Base-by-base conservation (phyloP, 768 basidiomycete species). In the Phylloporus sp. region DNA sequence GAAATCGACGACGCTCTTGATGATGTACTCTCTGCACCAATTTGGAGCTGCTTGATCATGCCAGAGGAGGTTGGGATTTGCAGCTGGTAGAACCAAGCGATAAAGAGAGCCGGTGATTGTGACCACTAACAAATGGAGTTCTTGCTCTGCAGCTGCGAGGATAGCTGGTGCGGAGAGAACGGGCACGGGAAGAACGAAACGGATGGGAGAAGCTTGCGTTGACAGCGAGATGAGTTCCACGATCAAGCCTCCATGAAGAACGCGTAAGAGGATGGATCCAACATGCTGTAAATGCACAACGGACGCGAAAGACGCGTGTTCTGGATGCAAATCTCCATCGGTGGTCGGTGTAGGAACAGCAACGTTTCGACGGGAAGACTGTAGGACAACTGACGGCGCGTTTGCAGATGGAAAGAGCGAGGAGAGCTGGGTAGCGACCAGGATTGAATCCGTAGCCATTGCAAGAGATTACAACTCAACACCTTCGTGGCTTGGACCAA, bases 141-240 rank as follows among this genome's bases (percentile, higher is more conserved):
- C 79, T 29, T 69, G 62, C 13, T 68, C 59, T 5, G 68, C 61
- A 47, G 68, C 75, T 16, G 83, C 64, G 60, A 87, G 79, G 45
- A 92, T 62, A 20, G 83, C 78, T 3, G 91, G 90, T 43, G 77
- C 71, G 12, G 84, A 75, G 24, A 89, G 67, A 45, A 93, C 68
- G 32, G 78, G 63, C 10, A 86, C 81, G 32, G 90, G 89, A 59
- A 91, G 90, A 57, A 88, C 76, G 65, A 94, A 81, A 51, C 89
- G 83, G 55, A 92, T 77, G 16, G 90, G 83, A 28, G 78, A 73
- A 3, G 84, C 72, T 56, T 81, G 73, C 2, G 78, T 76, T 6
- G 87, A 81, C 40, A 91, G 72, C n/a, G 90, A 88, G 32, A 84
- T 63, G 41, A 95, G 79, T 62, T 94, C 89, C 38, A 91, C 68